Conservation (phyloP, 768 basidiomycete species). For the Candolleomyces aberdarensis region DNA sequence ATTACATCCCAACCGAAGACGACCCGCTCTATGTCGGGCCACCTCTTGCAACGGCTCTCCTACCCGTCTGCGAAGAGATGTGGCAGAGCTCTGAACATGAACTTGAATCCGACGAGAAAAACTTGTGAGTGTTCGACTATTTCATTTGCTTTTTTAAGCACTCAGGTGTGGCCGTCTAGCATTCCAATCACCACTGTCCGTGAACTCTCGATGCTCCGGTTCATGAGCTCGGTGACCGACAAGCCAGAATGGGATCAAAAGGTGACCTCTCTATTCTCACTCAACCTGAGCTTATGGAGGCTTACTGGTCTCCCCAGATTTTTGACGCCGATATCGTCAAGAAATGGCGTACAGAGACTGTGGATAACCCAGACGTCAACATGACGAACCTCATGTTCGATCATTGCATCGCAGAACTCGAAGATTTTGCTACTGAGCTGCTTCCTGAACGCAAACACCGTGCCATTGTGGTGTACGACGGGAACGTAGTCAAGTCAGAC, state of each 20-base stretch:
- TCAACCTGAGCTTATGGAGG: conserved; percentile 4
- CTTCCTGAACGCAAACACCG: conserved; percentile 10
- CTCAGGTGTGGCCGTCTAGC: conserved; percentile 9
- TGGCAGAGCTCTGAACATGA: neutral
- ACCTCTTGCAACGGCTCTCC: neutral
- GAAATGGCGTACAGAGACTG: conserved; percentile 17
- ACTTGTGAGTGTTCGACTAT: neutral
- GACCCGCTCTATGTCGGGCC: neutral
- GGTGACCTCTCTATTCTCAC: conserved; percentile 9
- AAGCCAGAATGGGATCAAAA: conserved; percentile 31
- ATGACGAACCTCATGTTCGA: conserved; percentile 15
- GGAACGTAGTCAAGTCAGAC: conserved; percentile 26
- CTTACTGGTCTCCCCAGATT: conserved; percentile 16
- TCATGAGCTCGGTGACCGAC: conserved; percentile 34
- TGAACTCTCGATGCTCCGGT: conserved; percentile 30
- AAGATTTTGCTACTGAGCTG: conserved; percentile 13
- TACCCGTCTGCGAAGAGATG: neutral
- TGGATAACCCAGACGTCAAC: neutral
- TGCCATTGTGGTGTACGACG: conserved; percentile 16
- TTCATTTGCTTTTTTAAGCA: neutral
- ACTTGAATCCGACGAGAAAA: neutral
- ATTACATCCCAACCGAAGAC: neutral
- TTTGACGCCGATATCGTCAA: conserved; percentile 11
- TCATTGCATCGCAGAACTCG: conserved; percentile 22
- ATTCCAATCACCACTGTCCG: conserved; percentile 22